These are phyloP conservation scores for Blastomyces emzantsi DNA, from an alignment of 2,329 filamentous ascomycete species.

Conservation along the genomic window DNA sequence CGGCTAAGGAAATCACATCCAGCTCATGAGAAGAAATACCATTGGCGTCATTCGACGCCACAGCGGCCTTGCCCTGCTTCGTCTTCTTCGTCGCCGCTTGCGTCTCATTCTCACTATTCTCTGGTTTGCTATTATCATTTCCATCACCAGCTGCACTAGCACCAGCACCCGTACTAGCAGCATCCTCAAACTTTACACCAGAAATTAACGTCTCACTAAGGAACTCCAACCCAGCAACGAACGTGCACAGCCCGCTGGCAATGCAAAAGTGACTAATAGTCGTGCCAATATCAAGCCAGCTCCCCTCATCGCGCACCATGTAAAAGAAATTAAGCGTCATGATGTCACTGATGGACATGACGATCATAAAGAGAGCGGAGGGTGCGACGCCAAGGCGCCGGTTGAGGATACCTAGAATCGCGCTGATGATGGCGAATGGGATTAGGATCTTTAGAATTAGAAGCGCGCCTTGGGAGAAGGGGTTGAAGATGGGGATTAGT, in stretches of 20 bases:
- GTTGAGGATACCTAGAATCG: slow-evolving; percentile 90
- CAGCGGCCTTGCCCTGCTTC: not conserved
- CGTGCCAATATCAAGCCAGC: slow-evolving; percentile 94
- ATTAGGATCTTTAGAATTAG: slow-evolving; percentile 85
- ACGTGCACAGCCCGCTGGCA: slow-evolving; percentile 78
- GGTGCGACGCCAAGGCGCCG: slow-evolving; percentile 73
- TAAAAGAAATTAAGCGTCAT: slow-evolving; percentile 96
- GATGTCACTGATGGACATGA: slow-evolving; percentile 84
- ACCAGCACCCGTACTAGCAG: not conserved
- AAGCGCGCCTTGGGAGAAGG: slow-evolving; percentile 81
- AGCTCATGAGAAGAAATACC: not conserved
- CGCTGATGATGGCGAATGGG: slow-evolving; percentile 84
- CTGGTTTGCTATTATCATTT: not conserved
- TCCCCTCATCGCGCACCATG: slow-evolving; percentile 92
- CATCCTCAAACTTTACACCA: slow-evolving; percentile 55
- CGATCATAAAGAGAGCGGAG: slow-evolving; percentile 84
- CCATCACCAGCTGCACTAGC: not conserved
- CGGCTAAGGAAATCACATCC: not conserved
- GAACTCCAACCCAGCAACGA: slow-evolving; percentile 79
- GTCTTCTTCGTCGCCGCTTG: not conserved
- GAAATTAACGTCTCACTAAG: slow-evolving; percentile 74
- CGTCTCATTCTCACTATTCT: not conserved
- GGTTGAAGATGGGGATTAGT: slow-evolving; percentile 84
- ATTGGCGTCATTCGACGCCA: not conserved
- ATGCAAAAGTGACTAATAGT: slow-evolving; percentile 95